Evolutionary conservation across 495 filamentous ascomycete species (phyloP).

Genomic region (Penicillium canariense): DNA sequence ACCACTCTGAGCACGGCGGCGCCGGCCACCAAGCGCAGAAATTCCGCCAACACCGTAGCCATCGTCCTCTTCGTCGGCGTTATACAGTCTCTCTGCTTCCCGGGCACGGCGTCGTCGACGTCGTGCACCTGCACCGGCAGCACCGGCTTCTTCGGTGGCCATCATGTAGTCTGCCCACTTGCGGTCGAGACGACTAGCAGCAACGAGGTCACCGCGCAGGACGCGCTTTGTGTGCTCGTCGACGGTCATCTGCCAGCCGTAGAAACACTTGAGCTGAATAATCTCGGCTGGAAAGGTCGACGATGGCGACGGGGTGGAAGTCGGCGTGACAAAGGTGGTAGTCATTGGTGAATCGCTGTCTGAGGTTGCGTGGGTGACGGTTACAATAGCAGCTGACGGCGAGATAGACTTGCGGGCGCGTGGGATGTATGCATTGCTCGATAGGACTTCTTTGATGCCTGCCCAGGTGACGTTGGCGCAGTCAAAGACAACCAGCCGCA

Average conservation of each 20-base stretch:
- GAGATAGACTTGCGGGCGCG: constrained; percentile 29
- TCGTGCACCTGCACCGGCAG: constrained; percentile 60
- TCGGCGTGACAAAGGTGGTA: constrained; percentile 28
- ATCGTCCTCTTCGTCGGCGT: constrained; percentile 66
- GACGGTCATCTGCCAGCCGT: constrained; percentile 91
- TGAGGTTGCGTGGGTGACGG: constrained; percentile 25
- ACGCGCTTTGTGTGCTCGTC: constrained; percentile 88
- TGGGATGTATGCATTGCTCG: constrained; percentile 70
- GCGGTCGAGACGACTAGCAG: constrained; percentile 71
- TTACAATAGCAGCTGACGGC: constrained; percentile 21
- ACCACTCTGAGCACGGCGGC: constrained; percentile 55
- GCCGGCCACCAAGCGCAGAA: constrained; percentile 28
- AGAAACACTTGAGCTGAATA: constrained; percentile 87
- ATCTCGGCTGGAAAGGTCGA: constrained; percentile 65
- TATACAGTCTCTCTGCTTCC: constrained; percentile 70
- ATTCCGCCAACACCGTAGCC: constrained; percentile 25
- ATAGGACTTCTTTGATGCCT: constrained; percentile 81
- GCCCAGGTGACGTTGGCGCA: constrained; percentile 90
- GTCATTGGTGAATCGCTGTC: constrained; percentile 28
- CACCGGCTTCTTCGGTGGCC: constrained; percentile 78
- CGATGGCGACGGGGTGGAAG: constrained; percentile 34
- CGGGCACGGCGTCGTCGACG: constrained; percentile 70
- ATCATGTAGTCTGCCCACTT: constrained; percentile 98
- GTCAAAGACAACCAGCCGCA: constrained; percentile 85
- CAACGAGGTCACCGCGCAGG: constrained; percentile 64